Percentiles rank a stretch among this genome's conserved stretches.
Conservation (phyloP, 257 asterid species). For the Jaltomata sinuosa region DNA sequence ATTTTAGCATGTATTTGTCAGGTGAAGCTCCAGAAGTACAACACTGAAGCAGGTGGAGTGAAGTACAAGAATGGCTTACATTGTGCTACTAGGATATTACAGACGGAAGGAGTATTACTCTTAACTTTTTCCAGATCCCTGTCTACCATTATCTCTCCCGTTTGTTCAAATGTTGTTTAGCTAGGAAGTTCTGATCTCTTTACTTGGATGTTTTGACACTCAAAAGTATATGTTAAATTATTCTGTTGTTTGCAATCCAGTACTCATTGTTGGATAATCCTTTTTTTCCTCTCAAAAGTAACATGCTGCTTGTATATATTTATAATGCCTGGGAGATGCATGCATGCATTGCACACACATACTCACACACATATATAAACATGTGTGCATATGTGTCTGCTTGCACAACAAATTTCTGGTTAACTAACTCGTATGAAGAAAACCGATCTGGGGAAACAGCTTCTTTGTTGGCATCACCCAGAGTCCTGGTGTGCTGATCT, state of each 20-base stretch:
- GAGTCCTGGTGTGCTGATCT: neutral
- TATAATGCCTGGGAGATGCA: neutral
- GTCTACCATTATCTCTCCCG: conserved; percentile 4
- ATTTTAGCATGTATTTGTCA: conserved; percentile 17
- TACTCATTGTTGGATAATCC: neutral
- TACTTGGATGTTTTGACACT: neutral
- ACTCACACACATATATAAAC: neutral
- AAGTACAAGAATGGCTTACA: conserved; percentile 74
- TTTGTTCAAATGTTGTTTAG: neutral
- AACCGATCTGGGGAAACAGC: neutral
- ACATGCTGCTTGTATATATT: neutral
- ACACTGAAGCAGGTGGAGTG: conserved; percentile 58
- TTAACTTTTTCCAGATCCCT: conserved; percentile 16
- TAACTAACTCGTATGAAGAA: neutral
- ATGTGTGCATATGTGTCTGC: neutral
- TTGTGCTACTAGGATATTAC: conserved; percentile 69
- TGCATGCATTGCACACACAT: neutral
- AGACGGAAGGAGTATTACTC: conserved; percentile 84
- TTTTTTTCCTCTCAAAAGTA: neutral
- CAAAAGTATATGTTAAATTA: neutral
- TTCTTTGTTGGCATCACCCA: neutral
- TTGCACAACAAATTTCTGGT: neutral
- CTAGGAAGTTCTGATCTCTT: neutral
- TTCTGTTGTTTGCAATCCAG: neutral
- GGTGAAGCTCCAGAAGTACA: conserved; percentile 91